phyloP scores from a whole-genome alignment of 208 protist genomes.

The Acanthamoeba castellanii region DNA sequence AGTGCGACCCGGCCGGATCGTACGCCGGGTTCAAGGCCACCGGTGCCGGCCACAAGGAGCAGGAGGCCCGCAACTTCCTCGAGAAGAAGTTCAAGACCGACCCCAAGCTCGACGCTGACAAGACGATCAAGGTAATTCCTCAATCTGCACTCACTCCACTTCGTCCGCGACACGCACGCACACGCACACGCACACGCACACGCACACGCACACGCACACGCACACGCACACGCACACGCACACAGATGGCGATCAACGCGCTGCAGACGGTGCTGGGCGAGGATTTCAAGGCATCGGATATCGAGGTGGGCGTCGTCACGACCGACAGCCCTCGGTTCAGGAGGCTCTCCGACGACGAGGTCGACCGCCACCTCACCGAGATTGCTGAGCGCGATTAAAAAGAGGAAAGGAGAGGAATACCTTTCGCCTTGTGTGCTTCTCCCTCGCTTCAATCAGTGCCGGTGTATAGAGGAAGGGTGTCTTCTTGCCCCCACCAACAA shows the following conservation, averaged over 20 bases:
- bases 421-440: background rate
- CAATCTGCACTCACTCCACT: background rate
- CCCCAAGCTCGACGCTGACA: slow-evolving; percentile 88
- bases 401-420: too few species aligned
- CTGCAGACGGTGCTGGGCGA: slow-evolving; percentile 88
- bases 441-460: too few species aligned
- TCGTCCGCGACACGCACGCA: background rate
- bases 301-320: slow-evolving; percentile 88
- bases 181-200: background rate
- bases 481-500: background rate
- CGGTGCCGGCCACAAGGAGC: slow-evolving; percentile 95
- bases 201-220: background rate
- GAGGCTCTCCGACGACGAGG: slow-evolving; percentile 81
- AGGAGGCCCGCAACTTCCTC: slow-evolving; percentile 96
- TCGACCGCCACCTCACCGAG: slow-evolving; percentile 87
- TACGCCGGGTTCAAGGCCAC: slow-evolving; percentile 94
- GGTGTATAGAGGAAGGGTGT: background rate
- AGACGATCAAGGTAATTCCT: slow-evolving; percentile 82
- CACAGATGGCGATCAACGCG: slow-evolving; percentile 86
- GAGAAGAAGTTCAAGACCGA: slow-evolving; percentile 96
- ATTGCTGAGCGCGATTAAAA: slow-evolving; percentile 83
- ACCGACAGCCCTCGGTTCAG: slow-evolving; percentile 82
- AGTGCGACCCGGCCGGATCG: slow-evolving; percentile 96
- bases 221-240: too few species aligned
- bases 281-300: slow-evolving; percentile 90